Base-by-base conservation (phyloP, 352 stramenopile genomes). In the Phytophthora uliginosa region DNA sequence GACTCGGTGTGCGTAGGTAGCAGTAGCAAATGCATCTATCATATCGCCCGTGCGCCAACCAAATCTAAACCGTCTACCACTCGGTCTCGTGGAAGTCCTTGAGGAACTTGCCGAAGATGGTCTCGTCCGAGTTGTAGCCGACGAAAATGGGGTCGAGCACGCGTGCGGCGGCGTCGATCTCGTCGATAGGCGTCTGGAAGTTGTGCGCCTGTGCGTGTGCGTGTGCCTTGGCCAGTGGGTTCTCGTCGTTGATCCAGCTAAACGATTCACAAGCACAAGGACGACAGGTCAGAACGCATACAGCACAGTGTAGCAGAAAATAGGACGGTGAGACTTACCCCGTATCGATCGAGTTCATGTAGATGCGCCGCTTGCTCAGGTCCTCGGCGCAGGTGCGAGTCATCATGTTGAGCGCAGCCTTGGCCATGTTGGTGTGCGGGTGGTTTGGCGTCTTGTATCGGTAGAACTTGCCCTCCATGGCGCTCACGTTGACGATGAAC, bases 381-480 rank as follows among this genome's bases (percentile, higher is more conserved):
- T 99, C 96, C 72, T 98, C 94, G 0, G 96, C 93, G 33, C 92
- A 99, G 7, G 97, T 99, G 17, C 96, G 85, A n/a, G 97, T 99
- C 79, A 99, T 98, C 97, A 99, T 99, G 80, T 99, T 99, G 60
- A 99, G 86, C 38, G 97, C 97, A 4, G 97, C 96, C 82, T 99
- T 99, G 28, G 97, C 97, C 95, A 99, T 99, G 88, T 99, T 99
- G 20, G 97, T 99, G 78, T 99, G 97, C 54, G 97, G 96, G 73
- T 99, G 97, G 79, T 99, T 98, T 7, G 94, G 83, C 73, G 97
- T 98, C 85, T 99, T 99, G 86, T 98, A 97, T 20, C 97, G 84
- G 78, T 99, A 99, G 73, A 99, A 99, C 78, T 99, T 99, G 55
- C 97, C 97, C 73, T 99, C 97, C 97, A 99, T 99, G 36, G 97